Evolutionary conservation across 176 grass and related monocot genomes (phyloP), one percentile per base, ranked within the genome.

Genomic region (Paspalum vaginatum): DNA sequence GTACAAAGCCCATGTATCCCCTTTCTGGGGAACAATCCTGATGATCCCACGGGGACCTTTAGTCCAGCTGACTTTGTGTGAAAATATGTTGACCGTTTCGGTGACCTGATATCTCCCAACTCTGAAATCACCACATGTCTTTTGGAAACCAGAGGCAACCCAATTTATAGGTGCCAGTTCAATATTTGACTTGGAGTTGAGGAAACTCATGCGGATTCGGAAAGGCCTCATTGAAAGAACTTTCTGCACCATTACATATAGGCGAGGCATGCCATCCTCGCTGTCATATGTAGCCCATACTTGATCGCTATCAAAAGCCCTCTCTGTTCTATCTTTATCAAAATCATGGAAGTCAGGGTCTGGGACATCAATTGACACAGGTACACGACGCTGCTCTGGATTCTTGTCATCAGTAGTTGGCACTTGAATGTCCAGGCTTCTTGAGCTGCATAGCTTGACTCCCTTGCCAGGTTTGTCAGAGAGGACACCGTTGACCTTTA

Each of bases 301-400:
- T 65, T 97, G 94, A 74, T 97, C 89, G 52, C 72, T 71, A 82
- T 92, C 86, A 83, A 98, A 98, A 83, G 88, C 79, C 70, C 61
- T 89, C 69, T 95, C 95, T 13, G 84, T 84, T n/a, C 95, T 90
- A 83, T 98, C 90, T 76, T 94, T 94, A 68, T 98, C 92, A 85
- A 98, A 98, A 82, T 95, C 95, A 74, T 92, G 86, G 86, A 98
- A 98, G 58, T 98, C 92, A 21, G 95, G 92, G 67, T 98, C 95
- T 52, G 95, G 95, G 42, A 98, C 95, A 91, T 98, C 90, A 67
- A 97, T 97, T 13, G 89, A 88, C 50, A 90, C 67, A 73, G 83
- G 78, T 12, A 87, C 78, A 51, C 80, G 77, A 68, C 78, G 87
- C 65, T 59, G 82, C 74, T 75, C 82, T 73, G 47, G 58, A 74